Base-by-base conservation (phyloP, 2,329 filamentous ascomycete genomes). In the Pestalotiopsis sp. region DNA sequence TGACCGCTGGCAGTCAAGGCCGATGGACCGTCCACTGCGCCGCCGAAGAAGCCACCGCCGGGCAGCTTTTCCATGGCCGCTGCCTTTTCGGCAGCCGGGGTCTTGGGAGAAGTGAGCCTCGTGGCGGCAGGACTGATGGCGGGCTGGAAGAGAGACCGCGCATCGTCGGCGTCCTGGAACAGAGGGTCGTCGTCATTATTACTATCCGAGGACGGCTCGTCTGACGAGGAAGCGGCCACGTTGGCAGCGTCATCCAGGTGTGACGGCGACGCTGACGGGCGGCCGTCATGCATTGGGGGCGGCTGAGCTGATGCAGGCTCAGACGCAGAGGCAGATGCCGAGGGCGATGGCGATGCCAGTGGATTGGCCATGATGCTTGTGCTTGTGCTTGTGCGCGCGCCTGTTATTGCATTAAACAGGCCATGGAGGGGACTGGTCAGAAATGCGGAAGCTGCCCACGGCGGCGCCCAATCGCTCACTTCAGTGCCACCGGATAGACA, bases 141-240 rank as follows among this genome's bases (percentile, higher is more conserved):
- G 2, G 87, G 87, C 74, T 89, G 88, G 64, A 91, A 83, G 61
- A 90, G 83, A 7, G 87, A 88, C 72, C 89, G 86, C 4, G 86
- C 88, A 71, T 87, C 87, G 73, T 90, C 87, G 68, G 86, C 81
- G 61, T 86, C 84, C 62, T 81, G 80, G 38, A 83, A 82, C 61
- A 81, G 70, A 63, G 74, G 75, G 65, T 81, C 81, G 52, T 84
- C 82, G 9, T 80, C 77, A 23, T 74, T 72, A 49, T 70, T 74
- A 41, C 72, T 71, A 25, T 76, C 74, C 14, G 74, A 75, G 2
- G 73, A 74, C 39, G 74, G 73, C 4, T 77, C 76, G 41, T 73
- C 75, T 23, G 73, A 73, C 20, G 70, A 20, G 20, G 70, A 52
- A 74, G 57, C 59, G 68, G 63, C 27, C 68, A 36, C 41, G 20